A percentile compares a stretch with the other conserved stretches of the same genome.
Evolutionary conservation across 441 rosid genomes (phyloP).

Genomic region (Pelargonium australe): DNA sequence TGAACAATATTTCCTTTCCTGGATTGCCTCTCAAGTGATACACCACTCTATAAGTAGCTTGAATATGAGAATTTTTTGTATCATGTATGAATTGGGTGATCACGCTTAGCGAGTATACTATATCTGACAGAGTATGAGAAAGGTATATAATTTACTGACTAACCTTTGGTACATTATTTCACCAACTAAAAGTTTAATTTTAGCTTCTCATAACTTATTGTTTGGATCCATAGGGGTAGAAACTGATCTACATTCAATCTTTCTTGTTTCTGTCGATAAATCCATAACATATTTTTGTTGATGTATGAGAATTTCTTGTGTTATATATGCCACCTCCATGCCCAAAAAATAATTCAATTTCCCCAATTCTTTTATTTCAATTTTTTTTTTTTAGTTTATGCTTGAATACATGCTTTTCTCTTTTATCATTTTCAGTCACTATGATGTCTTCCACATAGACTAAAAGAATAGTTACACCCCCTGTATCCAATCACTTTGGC

Average conservation of each 20-base stretch:
- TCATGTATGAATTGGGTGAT: not conserved
- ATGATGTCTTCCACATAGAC: slow-evolving; percentile 7
- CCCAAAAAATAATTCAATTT: too few relatives aligned
- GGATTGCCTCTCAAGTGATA: not conserved
- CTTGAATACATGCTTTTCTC: not conserved
- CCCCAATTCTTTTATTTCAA: too few relatives aligned
- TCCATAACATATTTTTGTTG: too few relatives aligned
- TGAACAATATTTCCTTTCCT: not conserved
- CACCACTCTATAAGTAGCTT: not conserved
- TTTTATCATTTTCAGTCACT: not conserved
- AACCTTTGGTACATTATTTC: not conserved
- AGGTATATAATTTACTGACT: slow-evolving; percentile 1
- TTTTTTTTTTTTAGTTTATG: too few relatives aligned
- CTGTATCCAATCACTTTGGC: not conserved
- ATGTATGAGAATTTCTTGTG: too few relatives aligned
- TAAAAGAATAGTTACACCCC: not conserved
- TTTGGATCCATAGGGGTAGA: too few relatives aligned
- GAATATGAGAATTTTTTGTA: not conserved
- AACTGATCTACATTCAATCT: too few relatives aligned
- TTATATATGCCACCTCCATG: too few relatives aligned
- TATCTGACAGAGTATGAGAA: slow-evolving; percentile 5
- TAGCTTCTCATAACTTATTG: too few relatives aligned
- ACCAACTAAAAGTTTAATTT: not conserved
- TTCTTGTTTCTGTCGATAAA: too few relatives aligned
- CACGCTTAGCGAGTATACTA: not conserved